Percentiles rank a stretch among this genome's conserved stretches.
phyloP scores from a whole-genome alignment of 495 filamentous ascomycete species.

The Hyaloscypha hepaticicola region DNA sequence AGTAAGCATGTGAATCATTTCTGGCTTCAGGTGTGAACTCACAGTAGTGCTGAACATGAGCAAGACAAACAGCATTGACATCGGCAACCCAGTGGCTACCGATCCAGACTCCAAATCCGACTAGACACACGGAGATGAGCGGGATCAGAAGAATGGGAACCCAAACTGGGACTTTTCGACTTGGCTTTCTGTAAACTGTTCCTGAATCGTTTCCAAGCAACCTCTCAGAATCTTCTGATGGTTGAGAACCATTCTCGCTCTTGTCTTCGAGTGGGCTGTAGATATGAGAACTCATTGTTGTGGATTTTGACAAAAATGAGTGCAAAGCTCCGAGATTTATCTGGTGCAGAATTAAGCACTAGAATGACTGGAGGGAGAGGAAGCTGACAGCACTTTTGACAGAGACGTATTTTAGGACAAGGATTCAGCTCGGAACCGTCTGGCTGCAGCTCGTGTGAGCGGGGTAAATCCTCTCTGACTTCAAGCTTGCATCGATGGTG shows the following conservation, averaged over 20 bases:
- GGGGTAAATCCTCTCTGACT: not conserved
- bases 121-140: slow-evolving; percentile 2
- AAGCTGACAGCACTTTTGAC: not conserved
- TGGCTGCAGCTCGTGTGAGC: not conserved
- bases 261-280: slow-evolving; percentile 20
- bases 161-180: not conserved
- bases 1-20: not conserved
- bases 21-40: not conserved
- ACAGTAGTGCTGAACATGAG: slow-evolving; percentile 30
- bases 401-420: not conserved
- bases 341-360: not conserved
- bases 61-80: slow-evolving; percentile 14
- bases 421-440: not conserved
- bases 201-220: slow-evolving; percentile 13
- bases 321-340: not conserved
- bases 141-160: slow-evolving; percentile 5
- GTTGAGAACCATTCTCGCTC: slow-evolving; percentile 19
- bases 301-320: not conserved
- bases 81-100: slow-evolving; percentile 11
- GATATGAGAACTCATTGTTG: slow-evolving; percentile 4
- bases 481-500: not conserved
- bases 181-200: not conserved
- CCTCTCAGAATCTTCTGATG: slow-evolving; percentile 18
- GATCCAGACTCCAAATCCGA: slow-evolving; percentile 25
- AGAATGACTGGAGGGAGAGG: not conserved